phyloP scores from a whole-genome alignment of 768 basidiomycete genomes.

The Amyloporia xantha region DNA sequence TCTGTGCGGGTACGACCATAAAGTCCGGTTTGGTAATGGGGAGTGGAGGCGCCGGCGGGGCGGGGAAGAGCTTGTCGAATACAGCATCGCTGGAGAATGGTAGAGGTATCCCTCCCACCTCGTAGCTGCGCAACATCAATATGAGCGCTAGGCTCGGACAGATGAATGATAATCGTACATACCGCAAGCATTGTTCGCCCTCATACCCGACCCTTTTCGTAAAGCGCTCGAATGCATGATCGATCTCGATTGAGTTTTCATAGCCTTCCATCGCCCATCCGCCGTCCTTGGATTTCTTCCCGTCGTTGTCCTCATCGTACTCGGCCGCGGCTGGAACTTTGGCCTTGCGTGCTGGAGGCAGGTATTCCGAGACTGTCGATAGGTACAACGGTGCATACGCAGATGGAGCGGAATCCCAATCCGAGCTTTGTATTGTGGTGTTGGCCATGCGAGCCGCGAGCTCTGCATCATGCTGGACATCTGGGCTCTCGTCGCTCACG shows the following conservation, averaged over 20 bases:
- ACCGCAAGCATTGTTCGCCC: slow-evolving; percentile 87
- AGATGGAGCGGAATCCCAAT: slow-evolving; percentile 64
- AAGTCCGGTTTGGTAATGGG: slow-evolving; percentile 58
- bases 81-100: slow-evolving; percentile 77
- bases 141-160: not conserved
- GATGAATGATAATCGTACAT: slow-evolving; percentile 17
- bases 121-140: slow-evolving; percentile 52
- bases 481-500: slow-evolving; percentile 14
- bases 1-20: slow-evolving; percentile 40
- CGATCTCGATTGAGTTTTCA: slow-evolving; percentile 73
- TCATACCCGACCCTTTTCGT: slow-evolving; percentile 62
- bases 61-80: slow-evolving; percentile 70
- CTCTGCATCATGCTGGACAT: slow-evolving; percentile 31
- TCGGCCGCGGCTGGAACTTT: slow-evolving; percentile 34
- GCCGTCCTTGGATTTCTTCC: slow-evolving; percentile 36
- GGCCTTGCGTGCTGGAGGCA: slow-evolving; percentile 49
- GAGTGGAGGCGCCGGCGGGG: slow-evolving; percentile 30
- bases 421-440: slow-evolving; percentile 47
- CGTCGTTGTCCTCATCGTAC: slow-evolving; percentile 38
- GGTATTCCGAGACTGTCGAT: slow-evolving; percentile 67
- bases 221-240: slow-evolving; percentile 84
- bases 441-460: slow-evolving; percentile 54
- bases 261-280: slow-evolving; percentile 69
- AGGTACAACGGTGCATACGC: slow-evolving; percentile 65
- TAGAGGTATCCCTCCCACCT: slow-evolving; percentile 76